Evolutionary conservation across 805 yeast genomes (phyloP), one percentile per base, ranked within the genome.

Genomic region (Saturnispora hagleri): DNA sequence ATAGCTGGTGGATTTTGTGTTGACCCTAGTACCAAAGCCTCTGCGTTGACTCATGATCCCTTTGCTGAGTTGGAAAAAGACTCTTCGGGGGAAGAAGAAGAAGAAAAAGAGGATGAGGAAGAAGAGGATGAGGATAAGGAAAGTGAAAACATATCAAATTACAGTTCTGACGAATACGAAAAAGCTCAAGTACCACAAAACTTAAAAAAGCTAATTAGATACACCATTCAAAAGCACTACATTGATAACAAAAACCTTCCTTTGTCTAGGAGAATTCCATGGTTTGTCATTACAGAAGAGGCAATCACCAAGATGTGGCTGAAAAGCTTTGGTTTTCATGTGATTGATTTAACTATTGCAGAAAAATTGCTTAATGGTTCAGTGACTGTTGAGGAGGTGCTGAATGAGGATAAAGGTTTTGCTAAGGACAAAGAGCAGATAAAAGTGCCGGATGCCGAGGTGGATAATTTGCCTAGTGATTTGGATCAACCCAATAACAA

Each of bases 201-300:
- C 54, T 70, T 80, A 53, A 78, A 72, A 58, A 49, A 36, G 28
- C 43, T 49, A 10, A 69, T 84, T 43, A 73, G 82, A 55, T 74
- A 86, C 9, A 79, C 84, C 58, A 66, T 82, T 34, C 78, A 75
- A 54, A 81, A 81, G 61, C 70, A 73, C 47, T 74, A 68, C 51
- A 57, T 75, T 42, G 76, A 75, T 43, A 68, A 68, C 35, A 67
- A 64, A 36, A 56, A 58, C 9, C 33, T 38, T 3, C 18, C 48
- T 2, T 27, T 18, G 1, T n/a, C 40, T 12, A 65, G 65, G 8
- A 59, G 50, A 28, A 54, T 55, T 40, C 55, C 59, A 18, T 84
- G 89, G 89, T 68, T 70, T 24, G 64, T 83, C 24, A 72, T 84
- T 5, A 76, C 87, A 5, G 91, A 84, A 61, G 87, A 82, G 57